phyloP scores from a whole-genome alignment of 768 basidiomycete species.

The Auricularia heimuer region DNA sequence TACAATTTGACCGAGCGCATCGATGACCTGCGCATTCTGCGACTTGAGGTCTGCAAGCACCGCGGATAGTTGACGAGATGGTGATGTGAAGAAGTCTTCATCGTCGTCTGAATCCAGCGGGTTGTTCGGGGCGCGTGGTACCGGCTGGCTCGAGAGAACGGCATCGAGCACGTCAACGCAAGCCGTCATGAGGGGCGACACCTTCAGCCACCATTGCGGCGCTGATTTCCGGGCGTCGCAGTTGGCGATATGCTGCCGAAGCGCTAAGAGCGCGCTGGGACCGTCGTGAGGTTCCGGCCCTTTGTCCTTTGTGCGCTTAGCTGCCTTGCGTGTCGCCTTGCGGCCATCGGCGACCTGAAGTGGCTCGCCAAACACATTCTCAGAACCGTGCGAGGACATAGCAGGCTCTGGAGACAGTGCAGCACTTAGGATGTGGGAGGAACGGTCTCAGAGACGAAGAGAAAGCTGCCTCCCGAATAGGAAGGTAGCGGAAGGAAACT shows the following conservation, averaged over 20 bases:
- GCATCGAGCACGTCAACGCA: not conserved
- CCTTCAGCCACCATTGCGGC: not conserved
- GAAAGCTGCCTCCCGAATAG: not conserved
- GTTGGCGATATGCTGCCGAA: not conserved
- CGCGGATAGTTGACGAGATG: not conserved
- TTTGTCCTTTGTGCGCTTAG: not conserved
- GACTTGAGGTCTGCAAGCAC: not conserved
- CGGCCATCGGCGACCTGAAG: not conserved
- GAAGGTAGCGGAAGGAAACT: not conserved
- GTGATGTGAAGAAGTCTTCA: not conserved
- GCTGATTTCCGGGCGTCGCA: not conserved
- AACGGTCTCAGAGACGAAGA: not conserved
- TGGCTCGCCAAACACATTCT: not conserved
- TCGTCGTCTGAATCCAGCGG: not conserved
- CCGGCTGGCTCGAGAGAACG: not conserved
- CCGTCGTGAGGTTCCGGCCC: not conserved
- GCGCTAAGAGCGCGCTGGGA: not conserved
- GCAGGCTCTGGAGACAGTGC: not conserved
- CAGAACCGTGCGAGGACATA: not conserved
- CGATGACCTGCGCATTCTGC: not conserved
- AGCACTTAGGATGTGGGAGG: not conserved
- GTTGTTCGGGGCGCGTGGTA: not conserved
- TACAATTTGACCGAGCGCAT: not conserved
- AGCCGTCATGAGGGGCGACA: not conserved
- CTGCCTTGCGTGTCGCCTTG: not conserved